Evolutionary conservation across 2,329 filamentous ascomycete species (phyloP).

Genomic region (Colletotrichum chlorophyti): DNA sequence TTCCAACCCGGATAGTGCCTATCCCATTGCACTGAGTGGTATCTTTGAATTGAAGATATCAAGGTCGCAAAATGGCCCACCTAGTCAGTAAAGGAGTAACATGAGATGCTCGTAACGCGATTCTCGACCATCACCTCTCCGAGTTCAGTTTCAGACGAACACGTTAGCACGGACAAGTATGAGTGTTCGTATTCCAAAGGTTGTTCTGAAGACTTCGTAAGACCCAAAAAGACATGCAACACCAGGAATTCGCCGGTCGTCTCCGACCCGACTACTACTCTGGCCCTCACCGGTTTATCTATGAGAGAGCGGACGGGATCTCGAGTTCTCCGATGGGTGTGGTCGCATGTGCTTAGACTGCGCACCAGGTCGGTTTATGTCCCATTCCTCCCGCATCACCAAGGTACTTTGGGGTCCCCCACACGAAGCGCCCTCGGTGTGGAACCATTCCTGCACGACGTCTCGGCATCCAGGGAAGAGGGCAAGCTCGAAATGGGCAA

Average conservation of each 20-base stretch:
- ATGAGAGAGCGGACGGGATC: slow-evolving; percentile 29
- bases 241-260: slow-evolving; percentile 26
- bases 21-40: too few species aligned
- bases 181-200: too few species aligned
- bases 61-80: background rate
- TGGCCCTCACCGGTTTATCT: slow-evolving; percentile 27
- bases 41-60: too few species aligned
- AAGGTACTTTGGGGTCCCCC: too few species aligned
- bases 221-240: slow-evolving; percentile 23
- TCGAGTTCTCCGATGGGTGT: slow-evolving; percentile 27
- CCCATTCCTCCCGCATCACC: too few species aligned
- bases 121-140: background rate
- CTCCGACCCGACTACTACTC: slow-evolving; percentile 28
- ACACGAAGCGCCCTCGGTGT: too few species aligned
- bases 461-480: too few species aligned
- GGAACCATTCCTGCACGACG: too few species aligned
- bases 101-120: background rate
- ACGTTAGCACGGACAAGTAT: background rate
- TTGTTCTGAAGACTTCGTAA: too few species aligned
- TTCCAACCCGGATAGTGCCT: too few species aligned
- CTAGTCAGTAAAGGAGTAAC: background rate
- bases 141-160: slow-evolving; percentile 2
- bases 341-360: slow-evolving; percentile 4
- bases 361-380: background rate
- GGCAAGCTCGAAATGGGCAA: too few species aligned